A percentile compares a stretch with the other conserved stretches of the same genome.
Evolutionary conservation across 176 grass and related monocot species (phyloP).

Genomic region (Leersia perrieri): DNA sequence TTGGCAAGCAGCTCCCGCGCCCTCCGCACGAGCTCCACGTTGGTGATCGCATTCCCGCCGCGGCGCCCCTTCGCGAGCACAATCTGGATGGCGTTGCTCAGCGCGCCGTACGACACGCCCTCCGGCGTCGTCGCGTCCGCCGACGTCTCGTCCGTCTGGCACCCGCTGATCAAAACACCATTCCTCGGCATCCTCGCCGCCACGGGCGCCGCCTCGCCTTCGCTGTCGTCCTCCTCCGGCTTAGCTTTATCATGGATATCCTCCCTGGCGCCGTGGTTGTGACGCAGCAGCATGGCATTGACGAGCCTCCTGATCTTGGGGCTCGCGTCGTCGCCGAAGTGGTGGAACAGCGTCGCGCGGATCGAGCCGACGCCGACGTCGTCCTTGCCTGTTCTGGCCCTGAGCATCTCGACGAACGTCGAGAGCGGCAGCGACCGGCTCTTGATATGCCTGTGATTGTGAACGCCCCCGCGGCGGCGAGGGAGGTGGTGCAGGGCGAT

Average conservation of each 20-base stretch:
- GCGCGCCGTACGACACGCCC: constrained; percentile 73
- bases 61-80: constrained; percentile 35
- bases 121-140: constrained; percentile 57
- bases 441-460: constrained; percentile 8
- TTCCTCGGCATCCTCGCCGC: constrained; percentile 41
- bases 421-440: constrained; percentile 70
- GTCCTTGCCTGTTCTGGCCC: constrained; percentile 60
- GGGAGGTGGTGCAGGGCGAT: constrained; percentile 15
- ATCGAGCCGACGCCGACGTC: constrained; percentile 80
- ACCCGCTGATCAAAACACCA: constrained; percentile 82
- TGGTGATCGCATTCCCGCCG: constrained; percentile 35
- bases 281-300: constrained; percentile 46
- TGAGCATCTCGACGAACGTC: constrained; percentile 75
- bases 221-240: constrained; percentile 27
- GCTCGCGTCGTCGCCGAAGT: constrained; percentile 76
- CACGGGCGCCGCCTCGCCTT: constrained; percentile 11
- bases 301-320: constrained; percentile 90
- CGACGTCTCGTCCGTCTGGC: constrained; percentile 85
- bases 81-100: constrained; percentile 76
- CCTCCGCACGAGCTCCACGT: constrained; percentile 56
- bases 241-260: constrained; percentile 57
- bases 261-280: neutral
- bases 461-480: constrained; percentile 27
- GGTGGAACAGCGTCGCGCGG: constrained; percentile 66
- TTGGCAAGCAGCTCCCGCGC: constrained; percentile 49